Base-by-base conservation (phyloP, 176 grass and related monocot species). In the Lolium perenne region DNA sequence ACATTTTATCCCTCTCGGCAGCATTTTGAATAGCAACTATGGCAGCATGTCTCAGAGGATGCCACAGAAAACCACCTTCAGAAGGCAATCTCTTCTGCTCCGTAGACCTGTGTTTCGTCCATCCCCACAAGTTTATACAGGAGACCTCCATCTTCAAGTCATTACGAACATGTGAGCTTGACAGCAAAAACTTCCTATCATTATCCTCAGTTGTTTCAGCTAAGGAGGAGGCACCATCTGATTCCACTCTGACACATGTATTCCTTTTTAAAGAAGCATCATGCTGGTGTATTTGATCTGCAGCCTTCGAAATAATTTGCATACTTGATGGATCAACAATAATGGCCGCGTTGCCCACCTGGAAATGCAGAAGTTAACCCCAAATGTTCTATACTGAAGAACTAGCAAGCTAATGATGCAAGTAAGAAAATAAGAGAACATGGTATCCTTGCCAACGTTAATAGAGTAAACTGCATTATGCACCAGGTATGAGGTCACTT, bases 11-110 rank as follows among this genome's bases (percentile, higher is more conserved):
- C 85, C 91, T 95, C 59, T 23, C 76, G 35, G 91, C 85, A 20
- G 95, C 87, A 76, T 89, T 97, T 83, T 95, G 91, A 90, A 95
- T 97, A 10, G 91, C 95, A 97, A 90, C 89, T 63, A 97, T 73
- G 77, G 91, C 85, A 50, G 93, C 95, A 90, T 97, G 93, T 75
- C 58, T 88, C 32, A 97, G 59, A 71, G 95, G 95, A 92, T 98
- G 91, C 95, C 95, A 98, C 10, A 53, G 66, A 80, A 83, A 87
- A 76, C 68, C 82, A 56, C 48, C 89, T 38, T 78, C 46, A 73
- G 32, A 59, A 8, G 83, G 77, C 71, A 85, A 62, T 62, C 61
- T 49, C 11, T 70, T 84, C 51, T 76, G 58, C 54, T 89, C 41
- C 48, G 4, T 53, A 20, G 61, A 68, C 32, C n/a, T 81, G 79